phyloP scores from a whole-genome alignment of 1,284 basidiomycete genomes.

The Fistulina hepatica region DNA sequence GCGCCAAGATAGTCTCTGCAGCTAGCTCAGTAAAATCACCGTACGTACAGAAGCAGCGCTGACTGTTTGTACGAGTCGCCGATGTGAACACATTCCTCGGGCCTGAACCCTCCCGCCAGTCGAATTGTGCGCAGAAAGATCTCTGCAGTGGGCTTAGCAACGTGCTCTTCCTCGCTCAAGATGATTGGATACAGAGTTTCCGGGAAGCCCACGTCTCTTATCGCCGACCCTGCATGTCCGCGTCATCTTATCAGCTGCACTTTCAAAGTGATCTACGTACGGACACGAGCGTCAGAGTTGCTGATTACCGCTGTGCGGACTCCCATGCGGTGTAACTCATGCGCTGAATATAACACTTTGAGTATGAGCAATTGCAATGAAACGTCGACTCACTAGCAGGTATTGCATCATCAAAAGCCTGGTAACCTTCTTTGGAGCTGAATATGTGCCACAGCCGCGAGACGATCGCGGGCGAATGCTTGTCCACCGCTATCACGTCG shows the following conservation, averaged over 20 bases:
- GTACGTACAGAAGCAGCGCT: neutral
- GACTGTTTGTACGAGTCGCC: conserved; percentile 49
- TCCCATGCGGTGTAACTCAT: conserved; percentile 31
- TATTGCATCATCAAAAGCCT: conserved; percentile 50
- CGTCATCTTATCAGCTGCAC: conserved; percentile 4
- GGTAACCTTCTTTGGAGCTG: conserved; percentile 60
- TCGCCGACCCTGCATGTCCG: conserved; percentile 33
- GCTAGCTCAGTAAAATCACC: conserved; percentile 10
- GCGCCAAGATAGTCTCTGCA: conserved; percentile 64
- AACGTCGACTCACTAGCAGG: conserved; percentile 38
- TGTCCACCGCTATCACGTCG: conserved; percentile 35
- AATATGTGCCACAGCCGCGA: conserved; percentile 49
- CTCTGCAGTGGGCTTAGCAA: conserved; percentile 53
- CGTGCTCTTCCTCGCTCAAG: conserved; percentile 51
- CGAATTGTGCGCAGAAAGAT: conserved; percentile 43
- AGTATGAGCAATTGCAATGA: neutral
- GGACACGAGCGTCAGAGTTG: conserved; percentile 60
- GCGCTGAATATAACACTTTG: conserved; percentile 22
- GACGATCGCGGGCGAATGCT: conserved; percentile 40
- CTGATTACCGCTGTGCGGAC: conserved; percentile 52
- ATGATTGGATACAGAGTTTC: conserved; percentile 40
- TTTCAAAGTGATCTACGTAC: conserved; percentile 29
- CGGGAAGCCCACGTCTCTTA: conserved; percentile 48
- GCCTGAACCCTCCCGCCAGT: conserved; percentile 24
- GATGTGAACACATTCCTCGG: conserved; percentile 48